Evolutionary conservation across 2,329 filamentous ascomycete genomes (phyloP), one percentile per base, ranked within the genome.

Genomic region (Blumeria hordei): DNA sequence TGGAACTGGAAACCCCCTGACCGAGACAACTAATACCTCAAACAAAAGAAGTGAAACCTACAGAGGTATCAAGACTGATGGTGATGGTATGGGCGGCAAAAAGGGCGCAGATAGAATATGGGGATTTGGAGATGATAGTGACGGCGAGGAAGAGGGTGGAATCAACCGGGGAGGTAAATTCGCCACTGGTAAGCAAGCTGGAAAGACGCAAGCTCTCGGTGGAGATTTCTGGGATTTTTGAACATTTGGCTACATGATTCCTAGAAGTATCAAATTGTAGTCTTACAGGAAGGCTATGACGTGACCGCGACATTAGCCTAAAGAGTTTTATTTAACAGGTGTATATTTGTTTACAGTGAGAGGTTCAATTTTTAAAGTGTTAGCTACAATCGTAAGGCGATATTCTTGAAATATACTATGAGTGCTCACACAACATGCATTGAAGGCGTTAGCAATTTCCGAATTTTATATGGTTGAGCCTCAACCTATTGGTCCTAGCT

Each of bases 81-180:
- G 78, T 39, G 76, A 82, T 61, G 81, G 81, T 12, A 62, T 62
- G 58, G 62, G 62, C 36, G 62, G 61, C 10, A 61, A 62, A 54
- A 64, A 64, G 55, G 60, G 63, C 10, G 39, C 57, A 12, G 59
- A 61, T 3, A 57, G 62, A 36, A 67, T 71, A 62, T 83, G 79
- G 78, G 69, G 73, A 53, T 75, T 78, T 58, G 74, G 74, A 16
- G 74, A 72, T 45, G 72, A 72, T 49, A 73, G 72, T 34, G 72
- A 72, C 28, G 68, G 71, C 56, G 60, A 71, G 54, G 62, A 64
- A 51, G 62, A 58, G n/a, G 59, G 58, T 11, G 59, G 56, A 14
- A 28, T 57, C 12, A 64, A 63, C 52, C 60, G 60, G 55, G 57
- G 59, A 34, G 54, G 59, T 3, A 64, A 62, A 56, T 63, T 57